Percentiles rank a stretch among this genome's conserved stretches.
Evolutionary conservation across 2,329 filamentous ascomycete species (phyloP).

Genomic region (Coniella lustricola): DNA sequence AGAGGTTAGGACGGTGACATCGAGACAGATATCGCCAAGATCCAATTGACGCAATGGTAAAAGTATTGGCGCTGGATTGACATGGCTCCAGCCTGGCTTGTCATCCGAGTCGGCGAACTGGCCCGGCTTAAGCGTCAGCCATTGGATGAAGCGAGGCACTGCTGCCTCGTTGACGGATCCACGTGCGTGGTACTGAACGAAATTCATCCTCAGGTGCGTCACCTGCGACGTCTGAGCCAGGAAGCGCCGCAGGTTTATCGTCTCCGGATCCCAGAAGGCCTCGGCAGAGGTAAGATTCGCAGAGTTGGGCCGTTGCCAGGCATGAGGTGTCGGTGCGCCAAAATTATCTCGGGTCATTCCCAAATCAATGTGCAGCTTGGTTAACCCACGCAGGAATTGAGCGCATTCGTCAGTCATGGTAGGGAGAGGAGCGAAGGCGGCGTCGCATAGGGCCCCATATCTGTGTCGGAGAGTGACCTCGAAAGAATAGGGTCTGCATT

Average conservation of each 20-base stretch:
- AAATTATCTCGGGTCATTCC: not conserved
- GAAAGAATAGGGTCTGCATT: conserved; percentile 32
- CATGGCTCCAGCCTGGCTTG: not conserved
- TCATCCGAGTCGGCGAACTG: not conserved
- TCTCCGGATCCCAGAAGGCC: conserved; percentile 9
- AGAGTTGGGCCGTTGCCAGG: not conserved
- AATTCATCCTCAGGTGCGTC: conserved; percentile 48
- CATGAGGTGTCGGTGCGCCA: too few relatives aligned
- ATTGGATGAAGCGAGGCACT: conserved; percentile 30
- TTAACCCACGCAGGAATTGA: conserved; percentile 37
- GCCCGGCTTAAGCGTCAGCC: conserved; percentile 26
- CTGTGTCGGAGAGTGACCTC: conserved; percentile 38
- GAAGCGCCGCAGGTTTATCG: conserved; percentile 28
- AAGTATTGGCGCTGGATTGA: conserved; percentile 7
- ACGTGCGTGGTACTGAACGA: conserved; percentile 19
- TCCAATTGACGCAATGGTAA: conserved; percentile 8
- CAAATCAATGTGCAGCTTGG: conserved; percentile 35
- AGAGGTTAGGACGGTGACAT: not conserved
- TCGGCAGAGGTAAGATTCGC: not conserved
- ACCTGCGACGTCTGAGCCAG: conserved; percentile 35
- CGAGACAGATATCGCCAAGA: not conserved
- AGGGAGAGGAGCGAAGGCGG: conserved; percentile 39
- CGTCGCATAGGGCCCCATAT: conserved; percentile 27
- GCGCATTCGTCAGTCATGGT: conserved; percentile 29
- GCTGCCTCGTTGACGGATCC: not conserved